A percentile compares a stretch with the other conserved stretches of the same genome.
phyloP scores from a whole-genome alignment of 2,329 filamentous ascomycete genomes.

The Cordyceps javanica region DNA sequence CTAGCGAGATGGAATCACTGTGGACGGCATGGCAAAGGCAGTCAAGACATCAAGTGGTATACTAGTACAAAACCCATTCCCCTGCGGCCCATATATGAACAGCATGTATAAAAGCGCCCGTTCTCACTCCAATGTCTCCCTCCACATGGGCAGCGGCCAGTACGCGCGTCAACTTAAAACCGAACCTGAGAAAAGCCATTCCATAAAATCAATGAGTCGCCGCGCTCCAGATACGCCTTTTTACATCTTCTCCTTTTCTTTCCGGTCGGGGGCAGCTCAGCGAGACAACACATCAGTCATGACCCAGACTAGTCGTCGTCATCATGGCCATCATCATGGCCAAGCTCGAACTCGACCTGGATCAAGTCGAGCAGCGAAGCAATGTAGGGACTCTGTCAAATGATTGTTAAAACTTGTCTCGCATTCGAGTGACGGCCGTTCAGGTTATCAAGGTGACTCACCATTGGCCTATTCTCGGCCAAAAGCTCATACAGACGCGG shows the following conservation, averaged over 20 bases:
- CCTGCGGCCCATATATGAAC: too few species aligned
- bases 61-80: slow-evolving; percentile 2
- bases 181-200: background rate
- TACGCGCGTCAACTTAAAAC: too few species aligned
- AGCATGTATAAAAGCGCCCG: background rate
- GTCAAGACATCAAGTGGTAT: slow-evolving; percentile 8
- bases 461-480: slow-evolving; percentile 60
- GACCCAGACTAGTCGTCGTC: background rate
- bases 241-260: background rate
- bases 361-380: slow-evolving; percentile 35
- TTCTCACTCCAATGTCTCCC: background rate
- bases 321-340: slow-evolving; percentile 15
- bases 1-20: too few species aligned
- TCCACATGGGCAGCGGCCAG: too few species aligned
- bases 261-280: too few species aligned
- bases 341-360: slow-evolving; percentile 23
- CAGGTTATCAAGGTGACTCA: slow-evolving; percentile 27
- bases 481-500: slow-evolving; percentile 62
- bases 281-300: background rate
- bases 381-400: slow-evolving; percentile 32
- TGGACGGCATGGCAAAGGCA: background rate
- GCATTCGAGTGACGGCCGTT: background rate
- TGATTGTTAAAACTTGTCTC: slow-evolving; percentile 11
- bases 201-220: background rate
- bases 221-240: slow-evolving; percentile 4